phyloP scores from a whole-genome alignment of 148 eudicot species.

The Selenicereus undatus region DNA sequence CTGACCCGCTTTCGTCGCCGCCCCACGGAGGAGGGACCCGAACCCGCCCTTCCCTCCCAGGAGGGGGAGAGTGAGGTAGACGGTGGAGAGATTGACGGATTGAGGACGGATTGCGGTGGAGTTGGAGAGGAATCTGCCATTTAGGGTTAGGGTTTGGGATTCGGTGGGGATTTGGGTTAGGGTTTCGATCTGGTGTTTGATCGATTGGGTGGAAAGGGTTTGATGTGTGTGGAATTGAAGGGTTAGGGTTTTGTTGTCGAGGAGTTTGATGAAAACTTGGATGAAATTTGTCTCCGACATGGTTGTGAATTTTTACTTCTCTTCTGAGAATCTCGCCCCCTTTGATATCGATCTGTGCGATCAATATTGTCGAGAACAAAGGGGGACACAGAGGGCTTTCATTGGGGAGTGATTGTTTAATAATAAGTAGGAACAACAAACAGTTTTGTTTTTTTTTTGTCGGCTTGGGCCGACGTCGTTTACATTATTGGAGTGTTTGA shows the following conservation, averaged over 20 bases:
- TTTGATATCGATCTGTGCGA: background rate
- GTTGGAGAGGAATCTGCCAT: constrained; percentile 37
- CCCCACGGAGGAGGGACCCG: constrained; percentile 84
- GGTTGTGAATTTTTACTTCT: background rate
- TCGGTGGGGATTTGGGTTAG: constrained; percentile 47
- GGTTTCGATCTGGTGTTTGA: constrained; percentile 45
- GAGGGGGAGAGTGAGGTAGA: constrained; percentile 50
- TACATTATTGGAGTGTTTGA: too few species aligned
- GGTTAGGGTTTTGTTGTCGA: constrained; percentile 54
- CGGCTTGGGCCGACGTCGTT: too few species aligned
- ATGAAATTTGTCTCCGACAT: constrained; percentile 29
- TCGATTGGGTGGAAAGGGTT: constrained; percentile 28
- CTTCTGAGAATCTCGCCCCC: background rate
- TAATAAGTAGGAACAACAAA: background rate
- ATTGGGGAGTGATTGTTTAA: background rate
- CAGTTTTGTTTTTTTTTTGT: background rate
- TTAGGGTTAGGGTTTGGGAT: constrained; percentile 49
- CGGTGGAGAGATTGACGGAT: constrained; percentile 32
- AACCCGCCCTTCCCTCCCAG: constrained; percentile 98
- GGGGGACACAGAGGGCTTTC: background rate
- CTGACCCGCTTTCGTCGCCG: constrained; percentile 93
- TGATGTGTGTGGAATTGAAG: constrained; percentile 49
- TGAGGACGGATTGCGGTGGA: constrained; percentile 21
- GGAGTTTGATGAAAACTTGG: constrained; percentile 48
- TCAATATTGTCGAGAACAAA: background rate